Conservation (phyloP, 2,329 filamentous ascomycete species). For the Calonectria naviculata region DNA sequence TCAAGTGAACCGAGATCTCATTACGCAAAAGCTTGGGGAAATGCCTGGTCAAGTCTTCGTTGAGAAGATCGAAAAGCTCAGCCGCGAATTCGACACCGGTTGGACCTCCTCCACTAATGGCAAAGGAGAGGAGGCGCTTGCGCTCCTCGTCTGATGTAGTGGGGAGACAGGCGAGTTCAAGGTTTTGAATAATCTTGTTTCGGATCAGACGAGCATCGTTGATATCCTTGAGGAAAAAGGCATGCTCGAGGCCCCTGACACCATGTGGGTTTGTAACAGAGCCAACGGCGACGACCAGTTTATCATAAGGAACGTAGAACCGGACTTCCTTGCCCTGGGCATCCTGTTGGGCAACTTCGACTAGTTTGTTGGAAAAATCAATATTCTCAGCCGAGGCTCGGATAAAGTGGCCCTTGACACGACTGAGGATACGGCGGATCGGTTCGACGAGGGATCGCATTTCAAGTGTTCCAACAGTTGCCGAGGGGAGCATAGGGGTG, state of each 20-base stretch:
- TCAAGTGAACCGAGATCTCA: conserved; percentile 96
- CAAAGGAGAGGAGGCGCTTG: conserved; percentile 89
- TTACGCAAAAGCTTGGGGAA: conserved; percentile 95
- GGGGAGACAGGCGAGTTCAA: conserved; percentile 92
- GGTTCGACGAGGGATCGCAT: conserved; percentile 93
- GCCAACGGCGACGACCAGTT: conserved; percentile 91
- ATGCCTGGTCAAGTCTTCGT: conserved; percentile 86
- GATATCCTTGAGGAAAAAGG: conserved; percentile 95
- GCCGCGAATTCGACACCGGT: conserved; percentile 98
- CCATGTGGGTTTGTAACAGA: conserved; percentile 95
- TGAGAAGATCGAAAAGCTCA: conserved; percentile 94
- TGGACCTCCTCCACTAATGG: conserved; percentile 94
- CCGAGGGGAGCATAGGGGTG: conserved; percentile 97
- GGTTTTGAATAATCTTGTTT: conserved; percentile 87
- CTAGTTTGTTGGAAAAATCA: conserved; percentile 89
- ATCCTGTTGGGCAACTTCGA: conserved; percentile 84
- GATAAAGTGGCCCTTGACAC: conserved; percentile 88
- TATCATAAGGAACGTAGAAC: conserved; percentile 98
- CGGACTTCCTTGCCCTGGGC: conserved; percentile 76
- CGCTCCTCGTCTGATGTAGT: conserved; percentile 92
- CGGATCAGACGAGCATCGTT: conserved; percentile 91
- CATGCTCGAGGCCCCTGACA: conserved; percentile 93
- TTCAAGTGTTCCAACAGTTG: conserved; percentile 95
- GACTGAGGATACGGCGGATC: conserved; percentile 83
- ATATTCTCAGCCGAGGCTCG: conserved; percentile 89